Evolutionary conservation across 192 early-diverging fungal genomes (phyloP), one percentile per base, ranked within the genome.

Genomic region (Coemansia sp.): DNA sequence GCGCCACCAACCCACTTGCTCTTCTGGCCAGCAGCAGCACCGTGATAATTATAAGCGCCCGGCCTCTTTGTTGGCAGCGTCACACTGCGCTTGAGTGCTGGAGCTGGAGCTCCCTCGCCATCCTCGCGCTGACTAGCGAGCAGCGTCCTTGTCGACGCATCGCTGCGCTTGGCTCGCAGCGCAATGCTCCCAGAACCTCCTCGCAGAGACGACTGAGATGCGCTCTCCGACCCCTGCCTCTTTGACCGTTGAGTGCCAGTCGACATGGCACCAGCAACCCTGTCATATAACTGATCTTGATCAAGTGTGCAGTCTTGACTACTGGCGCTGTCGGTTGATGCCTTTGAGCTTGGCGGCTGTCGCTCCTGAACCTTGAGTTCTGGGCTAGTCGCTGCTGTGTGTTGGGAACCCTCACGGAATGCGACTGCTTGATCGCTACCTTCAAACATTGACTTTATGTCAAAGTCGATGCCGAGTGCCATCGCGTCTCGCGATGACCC

Each of bases 391-490:
- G 34, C 24, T 13, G 33, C 56, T 59, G 43, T 51, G 11, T 51
- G 48, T 9, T 51, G 48, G 13, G 48, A 51, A 9, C 48, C 23
- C 5, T 51, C 48, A 5, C 24, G 24, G 13, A 51, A 51, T 9
- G 51, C 10, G 1, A n/a, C 51, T 0, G 51, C 31, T 18, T 60
- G 40, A 13, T 67, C 70, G 40, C 42, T 63, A 14, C 28, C 45
- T 31, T 76, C 69, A 39, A 76, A 71, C 7, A 76, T 76, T 21
- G 74, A 65, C 60, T 58, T 67, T 13, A 80, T 65, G 59, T 80
- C 77, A 75, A 80, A 80, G 34, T 80, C 77, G 24, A 79, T 74
- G 16, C 69, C 77, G 34, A 80, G 69, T 16, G 77, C 77, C 39
- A 80, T 69, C 2, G 77, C 77, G 33, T 80, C 77, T 21, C 77